Percentiles rank a stretch among this genome's conserved stretches.
These are phyloP conservation scores for Polytrichum formosum DNA, from an alignment of 225 moss, liverwort and hornwort species.

Conservation along the genomic window DNA sequence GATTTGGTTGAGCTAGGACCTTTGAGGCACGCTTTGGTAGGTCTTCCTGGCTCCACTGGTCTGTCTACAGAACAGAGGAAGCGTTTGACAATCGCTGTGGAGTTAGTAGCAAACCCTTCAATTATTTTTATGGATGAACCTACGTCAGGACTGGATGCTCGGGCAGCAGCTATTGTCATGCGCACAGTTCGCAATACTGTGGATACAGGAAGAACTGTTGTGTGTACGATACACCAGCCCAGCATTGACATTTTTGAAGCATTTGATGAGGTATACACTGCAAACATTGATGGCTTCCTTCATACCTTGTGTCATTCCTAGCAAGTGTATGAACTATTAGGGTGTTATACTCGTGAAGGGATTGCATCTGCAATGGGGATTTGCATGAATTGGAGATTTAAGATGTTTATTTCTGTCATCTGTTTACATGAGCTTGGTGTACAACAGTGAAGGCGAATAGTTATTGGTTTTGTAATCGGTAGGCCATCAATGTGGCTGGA, in stretches of 20 bases:
- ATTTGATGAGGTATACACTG: slow-evolving; percentile 78
- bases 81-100: slow-evolving; percentile 88
- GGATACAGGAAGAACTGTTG: slow-evolving; percentile 92
- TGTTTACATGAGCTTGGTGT: no score
- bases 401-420: no score
- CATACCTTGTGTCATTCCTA: no score
- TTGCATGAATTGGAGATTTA: no score
- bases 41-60: slow-evolving; percentile 91
- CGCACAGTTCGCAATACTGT: slow-evolving; percentile 95
- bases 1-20: slow-evolving; percentile 71
- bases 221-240: slow-evolving; percentile 96
- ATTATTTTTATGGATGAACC: slow-evolving; percentile 99
- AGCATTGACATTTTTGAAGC: slow-evolving; percentile 98
- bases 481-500: no score
- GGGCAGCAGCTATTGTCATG: slow-evolving; percentile 98
- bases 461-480: no score
- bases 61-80: slow-evolving; percentile 95
- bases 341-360: no score
- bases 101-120: slow-evolving; percentile 89
- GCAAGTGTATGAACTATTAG: no score
- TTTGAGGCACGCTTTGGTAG: slow-evolving; percentile 68
- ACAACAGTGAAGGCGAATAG: no score
- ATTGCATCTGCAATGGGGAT: no score
- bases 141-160: slow-evolving; percentile 93
- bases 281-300: no score